Evolutionary conservation across 108 stramenopile species (phyloP).

Genomic region (Aurantiochytrium sp.): DNA sequence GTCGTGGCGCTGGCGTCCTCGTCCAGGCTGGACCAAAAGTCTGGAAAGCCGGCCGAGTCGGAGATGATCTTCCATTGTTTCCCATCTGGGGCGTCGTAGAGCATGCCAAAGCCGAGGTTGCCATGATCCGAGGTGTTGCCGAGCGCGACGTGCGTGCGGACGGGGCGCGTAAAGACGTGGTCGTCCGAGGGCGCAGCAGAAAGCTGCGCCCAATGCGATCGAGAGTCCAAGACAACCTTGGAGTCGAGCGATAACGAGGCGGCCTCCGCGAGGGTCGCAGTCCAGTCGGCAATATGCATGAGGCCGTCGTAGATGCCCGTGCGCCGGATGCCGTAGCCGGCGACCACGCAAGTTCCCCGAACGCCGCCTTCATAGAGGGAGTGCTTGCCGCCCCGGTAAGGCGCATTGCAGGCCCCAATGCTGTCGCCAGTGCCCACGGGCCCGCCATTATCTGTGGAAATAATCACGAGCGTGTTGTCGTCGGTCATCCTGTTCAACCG

Average conservation of each 20-base stretch:
- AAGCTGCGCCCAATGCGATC: background rate
- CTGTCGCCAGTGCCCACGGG: background rate
- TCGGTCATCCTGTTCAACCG: background rate
- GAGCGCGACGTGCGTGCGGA: background rate
- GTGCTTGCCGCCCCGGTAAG: background rate
- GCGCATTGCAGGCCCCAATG: background rate
- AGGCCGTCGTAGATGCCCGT: background rate
- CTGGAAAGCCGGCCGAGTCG: background rate
- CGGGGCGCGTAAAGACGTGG: background rate
- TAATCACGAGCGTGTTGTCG: background rate
- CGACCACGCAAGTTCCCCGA: background rate
- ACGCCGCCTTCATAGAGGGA: background rate
- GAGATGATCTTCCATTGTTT: background rate
- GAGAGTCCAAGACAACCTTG: background rate
- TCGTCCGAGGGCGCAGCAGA: background rate
- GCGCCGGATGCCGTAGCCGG: background rate
- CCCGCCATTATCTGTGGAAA: slow-evolving; percentile 14
- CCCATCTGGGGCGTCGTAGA: background rate
- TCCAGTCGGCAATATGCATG: background rate
- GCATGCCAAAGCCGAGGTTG: background rate
- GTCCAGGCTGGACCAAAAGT: background rate
- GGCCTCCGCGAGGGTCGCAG: background rate
- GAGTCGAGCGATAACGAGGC: background rate
- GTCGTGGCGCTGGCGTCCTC: background rate
- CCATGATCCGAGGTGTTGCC: background rate